Conservation (phyloP, 2,329 filamentous ascomycete genomes). For the Scleromitrula shiraiana region DNA sequence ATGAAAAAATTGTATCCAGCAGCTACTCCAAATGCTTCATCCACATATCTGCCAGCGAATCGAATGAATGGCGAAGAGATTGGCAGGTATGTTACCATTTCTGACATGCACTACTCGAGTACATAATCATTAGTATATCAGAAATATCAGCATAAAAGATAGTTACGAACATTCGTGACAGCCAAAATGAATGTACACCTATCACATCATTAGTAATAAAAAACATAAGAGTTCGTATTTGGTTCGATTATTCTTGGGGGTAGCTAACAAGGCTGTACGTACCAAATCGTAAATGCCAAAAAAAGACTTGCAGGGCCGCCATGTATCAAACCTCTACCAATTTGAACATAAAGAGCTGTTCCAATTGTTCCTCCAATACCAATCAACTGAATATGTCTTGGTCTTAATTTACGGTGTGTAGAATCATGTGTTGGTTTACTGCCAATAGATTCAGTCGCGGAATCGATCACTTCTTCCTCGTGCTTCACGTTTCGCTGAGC, state of each 20-base stretch:
- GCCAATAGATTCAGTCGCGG: slow-evolving; percentile 10
- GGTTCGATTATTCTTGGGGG: too few relatives aligned
- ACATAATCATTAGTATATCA: slow-evolving; percentile 49
- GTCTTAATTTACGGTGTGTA: slow-evolving; percentile 33
- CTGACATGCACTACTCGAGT: slow-evolving; percentile 45
- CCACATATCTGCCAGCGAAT: slow-evolving; percentile 67
- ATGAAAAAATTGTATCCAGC: slow-evolving; percentile 70
- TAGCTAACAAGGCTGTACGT: slow-evolving; percentile 13
- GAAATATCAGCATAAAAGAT: slow-evolving; percentile 34
- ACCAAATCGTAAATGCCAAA: slow-evolving; percentile 51
- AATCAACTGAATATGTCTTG: slow-evolving; percentile 32
- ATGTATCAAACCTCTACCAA: slow-evolving; percentile 48
- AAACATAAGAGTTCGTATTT: too few relatives aligned
- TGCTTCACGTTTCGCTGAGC: slow-evolving; percentile 13
- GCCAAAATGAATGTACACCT: slow-evolving; percentile 51
- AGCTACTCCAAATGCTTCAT: slow-evolving; percentile 66
- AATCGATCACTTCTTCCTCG: slow-evolving; percentile 17
- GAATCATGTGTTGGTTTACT: slow-evolving; percentile 16
- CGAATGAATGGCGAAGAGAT: slow-evolving; percentile 73
- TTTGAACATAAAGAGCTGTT: slow-evolving; percentile 45
- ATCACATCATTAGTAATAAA: slow-evolving; percentile 33
- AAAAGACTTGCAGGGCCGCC: slow-evolving; percentile 53
- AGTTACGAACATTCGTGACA: slow-evolving; percentile 38
- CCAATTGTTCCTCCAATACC: slow-evolving; percentile 59
- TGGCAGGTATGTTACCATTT: slow-evolving; percentile 71